These are phyloP conservation scores for Coemansia aciculifera DNA, from an alignment of 192 early-diverging fungal species.

Conservation along the genomic window DNA sequence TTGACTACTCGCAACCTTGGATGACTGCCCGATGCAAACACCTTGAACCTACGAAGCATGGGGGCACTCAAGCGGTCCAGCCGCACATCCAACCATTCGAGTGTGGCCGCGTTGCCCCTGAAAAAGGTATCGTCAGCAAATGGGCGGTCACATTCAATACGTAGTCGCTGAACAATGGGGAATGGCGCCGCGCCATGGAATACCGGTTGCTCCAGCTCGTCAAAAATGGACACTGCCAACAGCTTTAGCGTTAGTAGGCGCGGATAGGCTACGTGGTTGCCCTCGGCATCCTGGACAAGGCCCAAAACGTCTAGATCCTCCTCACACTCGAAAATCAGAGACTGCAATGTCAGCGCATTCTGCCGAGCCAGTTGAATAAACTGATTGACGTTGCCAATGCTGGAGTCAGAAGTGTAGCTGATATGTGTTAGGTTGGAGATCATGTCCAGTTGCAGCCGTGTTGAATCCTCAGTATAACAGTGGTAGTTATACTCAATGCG, in stretches of 20 bases:
- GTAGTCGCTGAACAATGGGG: neutral
- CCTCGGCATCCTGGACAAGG: neutral
- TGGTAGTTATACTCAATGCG: neutral
- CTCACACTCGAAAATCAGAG: neutral
- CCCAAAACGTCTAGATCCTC: neutral
- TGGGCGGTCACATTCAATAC: neutral
- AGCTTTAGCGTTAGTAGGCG: neutral
- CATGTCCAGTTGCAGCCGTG: neutral
- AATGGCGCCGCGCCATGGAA: neutral
- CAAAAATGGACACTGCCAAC: too few relatives aligned
- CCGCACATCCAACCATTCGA: neutral
- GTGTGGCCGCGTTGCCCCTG: neutral
- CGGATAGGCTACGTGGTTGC: neutral
- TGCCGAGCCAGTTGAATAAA: neutral
- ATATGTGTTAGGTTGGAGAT: neutral
- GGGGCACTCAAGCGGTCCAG: neutral
- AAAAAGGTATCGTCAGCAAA: neutral
- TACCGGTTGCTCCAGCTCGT: neutral
- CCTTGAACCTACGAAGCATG: neutral
- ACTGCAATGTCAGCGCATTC: neutral
- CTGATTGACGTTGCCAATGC: neutral
- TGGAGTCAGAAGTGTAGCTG: neutral
- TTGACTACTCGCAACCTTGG: neutral
- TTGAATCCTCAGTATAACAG: neutral
- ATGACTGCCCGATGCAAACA: neutral